These are phyloP conservation scores for Xylogone sp. DNA, from an alignment of 2,329 filamentous ascomycete species.

Conservation along the genomic window DNA sequence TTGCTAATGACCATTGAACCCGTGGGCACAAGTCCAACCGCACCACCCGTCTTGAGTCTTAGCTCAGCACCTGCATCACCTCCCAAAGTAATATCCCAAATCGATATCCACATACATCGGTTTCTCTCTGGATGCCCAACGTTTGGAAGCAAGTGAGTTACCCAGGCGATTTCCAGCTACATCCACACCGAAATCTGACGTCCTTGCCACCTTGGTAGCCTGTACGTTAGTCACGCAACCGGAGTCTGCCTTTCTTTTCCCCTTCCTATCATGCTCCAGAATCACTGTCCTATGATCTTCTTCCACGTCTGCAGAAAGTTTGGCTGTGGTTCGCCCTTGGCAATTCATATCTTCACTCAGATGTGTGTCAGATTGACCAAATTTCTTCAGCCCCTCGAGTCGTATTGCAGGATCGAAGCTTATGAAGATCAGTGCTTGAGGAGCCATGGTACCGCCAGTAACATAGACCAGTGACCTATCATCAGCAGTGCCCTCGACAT, in stretches of 20 bases:
- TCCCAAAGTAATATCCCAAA: conserved; percentile 22
- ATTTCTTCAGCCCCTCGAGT: conserved; percentile 25
- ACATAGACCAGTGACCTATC: conserved; percentile 45
- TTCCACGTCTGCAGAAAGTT: conserved; percentile 10
- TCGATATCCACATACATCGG: conserved; percentile 24
- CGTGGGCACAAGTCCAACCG: neutral
- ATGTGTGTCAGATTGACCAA: conserved; percentile 13
- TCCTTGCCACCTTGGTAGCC: neutral
- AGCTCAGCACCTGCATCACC: neutral
- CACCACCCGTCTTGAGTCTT: neutral
- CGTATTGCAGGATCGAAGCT: conserved; percentile 38
- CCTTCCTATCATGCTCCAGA: conserved; percentile 16
- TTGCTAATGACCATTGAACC: too few relatives aligned
- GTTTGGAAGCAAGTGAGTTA: neutral
- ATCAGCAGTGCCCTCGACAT: conserved; percentile 40
- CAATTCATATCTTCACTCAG: neutral
- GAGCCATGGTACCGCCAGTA: conserved; percentile 23
- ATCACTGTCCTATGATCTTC: conserved; percentile 16
- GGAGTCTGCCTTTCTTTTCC: conserved; percentile 10
- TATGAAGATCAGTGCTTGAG: conserved; percentile 36
- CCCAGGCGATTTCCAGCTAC: neutral
- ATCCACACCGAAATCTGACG: neutral
- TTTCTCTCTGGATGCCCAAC: conserved; percentile 20
- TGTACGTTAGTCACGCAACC: neutral
- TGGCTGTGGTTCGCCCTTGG: neutral